Percentiles rank a stretch among this genome's conserved stretches.
Evolutionary conservation across 2,329 filamentous ascomycete species (phyloP).

Genomic region (Talaromyces albobiverticillius): DNA sequence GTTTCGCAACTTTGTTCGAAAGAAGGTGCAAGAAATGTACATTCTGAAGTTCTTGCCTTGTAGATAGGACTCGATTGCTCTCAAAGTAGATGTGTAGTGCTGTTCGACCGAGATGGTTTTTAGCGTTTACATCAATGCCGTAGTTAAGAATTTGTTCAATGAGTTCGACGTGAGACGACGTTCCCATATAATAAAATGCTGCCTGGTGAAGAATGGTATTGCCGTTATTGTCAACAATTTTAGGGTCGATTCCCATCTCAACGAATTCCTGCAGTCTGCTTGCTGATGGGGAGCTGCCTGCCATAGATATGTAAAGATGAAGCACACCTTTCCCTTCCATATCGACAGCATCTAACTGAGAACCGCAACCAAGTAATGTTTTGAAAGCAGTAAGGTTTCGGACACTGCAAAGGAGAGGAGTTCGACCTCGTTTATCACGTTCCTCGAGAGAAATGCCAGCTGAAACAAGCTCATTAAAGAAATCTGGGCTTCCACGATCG

Average conservation of each 20-base stretch:
- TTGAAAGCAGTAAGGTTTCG: neutral
- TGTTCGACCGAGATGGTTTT: neutral
- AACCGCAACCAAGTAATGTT: neutral
- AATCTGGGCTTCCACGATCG: neutral
- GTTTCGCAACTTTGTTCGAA: neutral
- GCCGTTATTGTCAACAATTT: conserved; percentile 1
- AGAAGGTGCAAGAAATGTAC: neutral
- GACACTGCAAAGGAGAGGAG: neutral
- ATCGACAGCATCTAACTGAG: neutral
- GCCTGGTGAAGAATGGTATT: conserved; percentile 1
- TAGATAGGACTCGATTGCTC: neutral
- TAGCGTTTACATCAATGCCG: neutral
- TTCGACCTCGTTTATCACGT: neutral
- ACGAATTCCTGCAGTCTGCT: neutral
- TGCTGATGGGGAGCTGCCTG: neutral
- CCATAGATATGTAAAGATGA: neutral
- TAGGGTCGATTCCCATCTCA: neutral
- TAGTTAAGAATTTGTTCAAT: neutral
- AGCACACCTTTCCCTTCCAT: neutral
- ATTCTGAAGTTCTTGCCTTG: neutral
- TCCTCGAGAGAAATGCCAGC: neutral
- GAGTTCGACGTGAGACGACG: neutral
- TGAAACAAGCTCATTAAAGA: neutral
- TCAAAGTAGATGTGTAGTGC: neutral
- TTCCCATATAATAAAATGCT: neutral